phyloP scores from a whole-genome alignment of 164 flowering plant species.

The grape (Vitis vinifera) region ASM3070453v1 NC_081811.1:18640501-18641000 shows the following conservation, averaged over 20 bases:
- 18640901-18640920: constrained; percentile 42
- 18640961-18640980: constrained; percentile 22
- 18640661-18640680: constrained; percentile 26
- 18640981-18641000: constrained; percentile 47
- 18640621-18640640: constrained; percentile 37
- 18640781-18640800: constrained; percentile 11
- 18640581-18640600: constrained; percentile 30
- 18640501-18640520: constrained; percentile 14
- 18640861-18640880: constrained; percentile 20
- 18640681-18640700: constrained; percentile 35
- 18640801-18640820: constrained; percentile 10
- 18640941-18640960: constrained; percentile 22
- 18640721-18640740: constrained; percentile 14
- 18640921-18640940: constrained; percentile 23
- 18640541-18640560: constrained; percentile 30
- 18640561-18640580: constrained; percentile 19
- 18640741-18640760: constrained; percentile 18
- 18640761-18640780: constrained; percentile 14
- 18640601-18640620: constrained; percentile 27
- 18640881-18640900: constrained; percentile 23
- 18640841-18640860: constrained; percentile 10
- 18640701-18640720: constrained; percentile 27
- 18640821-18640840: constrained; percentile 15
- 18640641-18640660: constrained; percentile 17
- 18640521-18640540: constrained; percentile 19